Conservation (phyloP, 2,329 filamentous ascomycete species). For the Decorospora gaudefroyi region DNA sequence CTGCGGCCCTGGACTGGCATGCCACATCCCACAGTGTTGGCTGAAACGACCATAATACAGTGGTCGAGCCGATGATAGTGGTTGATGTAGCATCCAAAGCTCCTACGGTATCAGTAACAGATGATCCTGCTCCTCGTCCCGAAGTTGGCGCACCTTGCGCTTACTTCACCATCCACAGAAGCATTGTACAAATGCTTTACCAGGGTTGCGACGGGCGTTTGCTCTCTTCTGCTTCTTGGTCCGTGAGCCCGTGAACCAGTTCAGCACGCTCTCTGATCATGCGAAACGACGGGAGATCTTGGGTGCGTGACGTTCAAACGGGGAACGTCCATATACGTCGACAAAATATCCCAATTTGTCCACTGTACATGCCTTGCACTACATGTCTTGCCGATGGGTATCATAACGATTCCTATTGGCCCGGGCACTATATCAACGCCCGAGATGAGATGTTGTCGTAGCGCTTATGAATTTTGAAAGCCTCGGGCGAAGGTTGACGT, state of each 20-base stretch:
- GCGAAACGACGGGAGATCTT: slow-evolving; percentile 2
- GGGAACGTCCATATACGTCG: too few relatives aligned
- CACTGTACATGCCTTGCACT: background rate
- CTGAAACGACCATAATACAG: background rate
- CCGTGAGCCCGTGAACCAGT: background rate
- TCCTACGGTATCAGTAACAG: background rate
- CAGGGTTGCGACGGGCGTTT: background rate
- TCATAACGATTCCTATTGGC: too few relatives aligned
- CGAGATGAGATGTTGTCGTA: background rate
- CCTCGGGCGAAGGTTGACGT: too few relatives aligned
- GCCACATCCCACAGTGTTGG: too few relatives aligned
- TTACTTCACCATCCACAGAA: background rate
- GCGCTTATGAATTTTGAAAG: too few relatives aligned
- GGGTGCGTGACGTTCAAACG: too few relatives aligned
- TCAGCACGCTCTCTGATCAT: slow-evolving; percentile 7
- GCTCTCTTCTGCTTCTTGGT: background rate
- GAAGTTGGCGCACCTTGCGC: background rate
- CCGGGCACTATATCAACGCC: background rate
- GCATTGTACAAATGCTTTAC: background rate
- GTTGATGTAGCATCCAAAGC: slow-evolving; percentile 8
- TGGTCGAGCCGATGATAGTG: background rate
- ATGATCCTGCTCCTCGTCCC: background rate
- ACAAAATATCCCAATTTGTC: background rate
- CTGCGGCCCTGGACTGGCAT: too few relatives aligned
- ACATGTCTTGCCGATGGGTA: background rate